Evolutionary conservation across 768 basidiomycete genomes (phyloP).

Genomic region (Scleroderma bovista): DNA sequence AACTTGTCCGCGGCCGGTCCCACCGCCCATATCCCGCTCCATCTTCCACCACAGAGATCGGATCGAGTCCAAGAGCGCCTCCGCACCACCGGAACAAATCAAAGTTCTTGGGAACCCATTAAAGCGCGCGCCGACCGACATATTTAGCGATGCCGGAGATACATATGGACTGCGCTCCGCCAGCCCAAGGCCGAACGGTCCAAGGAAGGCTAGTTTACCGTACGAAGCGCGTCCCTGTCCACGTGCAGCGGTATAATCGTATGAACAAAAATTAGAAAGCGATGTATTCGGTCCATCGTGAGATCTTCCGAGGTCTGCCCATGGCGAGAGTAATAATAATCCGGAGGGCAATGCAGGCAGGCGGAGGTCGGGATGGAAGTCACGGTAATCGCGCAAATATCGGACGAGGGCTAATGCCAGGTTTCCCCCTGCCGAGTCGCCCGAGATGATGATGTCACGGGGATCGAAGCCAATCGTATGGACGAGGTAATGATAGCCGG

Average conservation of each 20-base stretch:
- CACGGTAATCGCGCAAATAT: slow-evolving; percentile 26
- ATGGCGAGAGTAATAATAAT: slow-evolving; percentile 33
- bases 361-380: slow-evolving; percentile 9
- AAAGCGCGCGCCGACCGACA: slow-evolving; percentile 38
- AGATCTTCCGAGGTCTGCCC: slow-evolving; percentile 16
- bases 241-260: slow-evolving; percentile 23
- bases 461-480: slow-evolving; percentile 37
- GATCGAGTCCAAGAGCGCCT: slow-evolving; percentile 53
- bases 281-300: slow-evolving; percentile 33
- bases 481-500: slow-evolving; percentile 48
- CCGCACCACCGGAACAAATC: slow-evolving; percentile 54
- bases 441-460: slow-evolving; percentile 39
- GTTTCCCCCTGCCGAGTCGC: slow-evolving; percentile 54
- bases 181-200: slow-evolving; percentile 42
- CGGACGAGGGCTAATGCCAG: slow-evolving; percentile 37
- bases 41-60: slow-evolving; percentile 43
- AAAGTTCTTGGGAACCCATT: slow-evolving; percentile 56
- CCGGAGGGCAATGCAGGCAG: slow-evolving; percentile 22
- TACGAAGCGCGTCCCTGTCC: slow-evolving; percentile 19
- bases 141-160: slow-evolving; percentile 49
- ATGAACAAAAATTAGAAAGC: slow-evolving; percentile 19
- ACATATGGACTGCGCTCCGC: slow-evolving; percentile 49
- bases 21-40: slow-evolving; percentile 47
- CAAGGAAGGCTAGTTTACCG: slow-evolving; percentile 39
- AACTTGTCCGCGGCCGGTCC: slow-evolving; percentile 32